Base-by-base conservation (phyloP, 768 basidiomycete species). In the Boletus huronensis region DNA sequence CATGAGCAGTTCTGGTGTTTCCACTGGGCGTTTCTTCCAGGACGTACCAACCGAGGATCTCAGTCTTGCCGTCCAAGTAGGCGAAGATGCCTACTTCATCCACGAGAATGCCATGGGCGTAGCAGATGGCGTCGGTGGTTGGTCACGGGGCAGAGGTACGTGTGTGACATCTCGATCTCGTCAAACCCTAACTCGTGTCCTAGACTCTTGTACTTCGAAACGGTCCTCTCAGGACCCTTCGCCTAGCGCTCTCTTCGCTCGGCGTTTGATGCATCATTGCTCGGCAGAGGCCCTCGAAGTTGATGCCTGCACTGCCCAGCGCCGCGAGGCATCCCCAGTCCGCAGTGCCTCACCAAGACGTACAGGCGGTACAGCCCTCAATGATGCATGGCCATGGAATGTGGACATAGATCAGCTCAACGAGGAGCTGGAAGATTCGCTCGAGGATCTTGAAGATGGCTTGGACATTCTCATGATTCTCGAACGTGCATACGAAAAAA, bases 81-180 rank as follows among this genome's bases (percentile, higher is more conserved):
- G 94, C 38, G 94, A 98, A 69, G 94, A 98, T 64, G 90, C 93
- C 5, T 96, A 93, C 65, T 92, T 92, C 58, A 72, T 91, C 6
- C 75, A 82, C 6, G 81, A 85, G 53, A 89, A 93, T 65, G 90
- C 92, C 6, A 86, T 98, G 77, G 95, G 95, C 17, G 87, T 98
- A 9, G 92, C 94, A 4, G 95, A 98, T 66, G 95, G 95, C 29
- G 95, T 98, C 0, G 95, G 95, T 0, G 94, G 94, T 0, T 97
- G 93, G 94, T 79, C 85, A 8, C 71, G 75, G 53, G 64, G 69
- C 35, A 77, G 63, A 54, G 70, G 67, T 64, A 52, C 68, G 76
- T 77, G 61, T 19, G 72, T 63, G 11, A 52, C 57, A 28, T 26
- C 32, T 48, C 10, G 5, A 9, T 35, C 4, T 19, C 13, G 54